Evolutionary conservation across 495 filamentous ascomycete species (phyloP).

Genomic region (Talaromyces proteolyticus): DNA sequence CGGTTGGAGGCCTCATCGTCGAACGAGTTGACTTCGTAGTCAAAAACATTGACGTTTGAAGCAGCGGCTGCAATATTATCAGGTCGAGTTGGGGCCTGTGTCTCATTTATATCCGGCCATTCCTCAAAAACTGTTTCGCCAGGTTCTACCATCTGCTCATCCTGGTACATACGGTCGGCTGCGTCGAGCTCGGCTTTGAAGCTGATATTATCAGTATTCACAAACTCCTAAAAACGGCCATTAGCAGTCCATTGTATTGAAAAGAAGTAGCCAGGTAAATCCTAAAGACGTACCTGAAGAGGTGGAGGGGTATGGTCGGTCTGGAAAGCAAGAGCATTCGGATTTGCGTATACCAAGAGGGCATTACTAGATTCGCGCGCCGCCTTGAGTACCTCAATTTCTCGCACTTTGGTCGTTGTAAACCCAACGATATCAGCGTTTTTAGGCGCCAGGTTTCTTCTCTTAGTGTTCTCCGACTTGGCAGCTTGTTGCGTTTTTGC

Average conservation of each 20-base stretch:
- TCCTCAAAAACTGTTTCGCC: constrained; percentile 1
- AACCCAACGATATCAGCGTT: constrained; percentile 37
- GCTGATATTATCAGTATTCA: constrained; percentile 38
- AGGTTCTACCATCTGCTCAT: background rate
- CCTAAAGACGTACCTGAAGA: constrained; percentile 38
- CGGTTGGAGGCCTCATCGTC: constrained; percentile 17
- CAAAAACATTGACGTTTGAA: constrained; percentile 33
- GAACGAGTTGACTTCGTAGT: constrained; percentile 34
- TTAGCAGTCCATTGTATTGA: background rate
- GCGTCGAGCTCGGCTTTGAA: constrained; percentile 38
- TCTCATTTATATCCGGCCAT: constrained; percentile 4
- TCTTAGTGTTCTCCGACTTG: constrained; percentile 14
- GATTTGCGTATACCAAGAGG: constrained; percentile 48
- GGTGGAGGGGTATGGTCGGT: constrained; percentile 25
- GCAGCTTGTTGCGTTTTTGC: constrained; percentile 33
- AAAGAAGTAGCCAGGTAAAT: background rate
- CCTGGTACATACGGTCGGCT: constrained; percentile 6
- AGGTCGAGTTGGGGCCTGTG: background rate
- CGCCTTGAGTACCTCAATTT: constrained; percentile 45
- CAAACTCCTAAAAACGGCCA: constrained; percentile 29
- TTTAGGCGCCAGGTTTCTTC: constrained; percentile 11
- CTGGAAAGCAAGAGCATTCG: constrained; percentile 28
- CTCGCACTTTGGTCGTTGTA: constrained; percentile 38
- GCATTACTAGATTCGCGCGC: constrained; percentile 40
- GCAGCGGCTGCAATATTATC: background rate